Percentiles rank a stretch among this genome's conserved stretches.
Conservation (phyloP, 495 filamentous ascomycete species). For the Peziza echinospora region DNA sequence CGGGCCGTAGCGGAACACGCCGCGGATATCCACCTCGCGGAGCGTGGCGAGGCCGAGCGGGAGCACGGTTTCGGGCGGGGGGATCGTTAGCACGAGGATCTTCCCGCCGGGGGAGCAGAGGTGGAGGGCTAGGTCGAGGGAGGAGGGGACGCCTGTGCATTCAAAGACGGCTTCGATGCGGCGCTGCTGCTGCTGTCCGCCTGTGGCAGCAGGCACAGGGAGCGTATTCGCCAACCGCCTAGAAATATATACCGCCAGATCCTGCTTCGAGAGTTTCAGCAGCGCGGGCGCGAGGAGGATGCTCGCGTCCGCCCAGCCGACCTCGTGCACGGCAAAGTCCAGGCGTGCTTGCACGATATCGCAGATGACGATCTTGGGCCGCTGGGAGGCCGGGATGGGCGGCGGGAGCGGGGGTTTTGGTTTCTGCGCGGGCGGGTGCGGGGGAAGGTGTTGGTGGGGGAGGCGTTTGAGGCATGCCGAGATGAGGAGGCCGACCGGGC, state of each 20-base stretch:
- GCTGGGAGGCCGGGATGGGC: constrained; percentile 30
- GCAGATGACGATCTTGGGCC: constrained; percentile 48
- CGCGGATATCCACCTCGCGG: constrained; percentile 74
- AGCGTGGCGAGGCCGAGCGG: constrained; percentile 68
- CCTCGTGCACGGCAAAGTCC: constrained; percentile 46
- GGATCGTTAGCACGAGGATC: constrained; percentile 82
- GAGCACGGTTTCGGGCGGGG: constrained; percentile 70
- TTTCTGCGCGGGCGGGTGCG: neutral
- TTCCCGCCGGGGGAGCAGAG: constrained; percentile 58
- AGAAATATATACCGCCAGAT: constrained; percentile 37
- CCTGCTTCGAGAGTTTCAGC: constrained; percentile 34
- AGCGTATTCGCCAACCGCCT: constrained; percentile 31
- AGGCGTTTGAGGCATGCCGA: constrained; percentile 26
- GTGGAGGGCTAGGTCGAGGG: constrained; percentile 71
- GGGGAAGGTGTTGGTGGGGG: no score
- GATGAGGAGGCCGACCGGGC: constrained; percentile 62
- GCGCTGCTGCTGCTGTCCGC: constrained; percentile 28
- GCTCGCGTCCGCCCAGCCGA: constrained; percentile 47
- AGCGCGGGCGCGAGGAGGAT: constrained; percentile 30
- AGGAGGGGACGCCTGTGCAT: constrained; percentile 73
- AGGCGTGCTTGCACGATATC: constrained; percentile 67
- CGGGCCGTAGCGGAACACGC: constrained; percentile 80
- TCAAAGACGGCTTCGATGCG: constrained; percentile 70
- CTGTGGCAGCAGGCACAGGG: constrained; percentile 23
- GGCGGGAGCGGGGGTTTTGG: neutral